Evolutionary conservation across 768 basidiomycete genomes (phyloP).

Genomic region (Lactarius quietus): DNA sequence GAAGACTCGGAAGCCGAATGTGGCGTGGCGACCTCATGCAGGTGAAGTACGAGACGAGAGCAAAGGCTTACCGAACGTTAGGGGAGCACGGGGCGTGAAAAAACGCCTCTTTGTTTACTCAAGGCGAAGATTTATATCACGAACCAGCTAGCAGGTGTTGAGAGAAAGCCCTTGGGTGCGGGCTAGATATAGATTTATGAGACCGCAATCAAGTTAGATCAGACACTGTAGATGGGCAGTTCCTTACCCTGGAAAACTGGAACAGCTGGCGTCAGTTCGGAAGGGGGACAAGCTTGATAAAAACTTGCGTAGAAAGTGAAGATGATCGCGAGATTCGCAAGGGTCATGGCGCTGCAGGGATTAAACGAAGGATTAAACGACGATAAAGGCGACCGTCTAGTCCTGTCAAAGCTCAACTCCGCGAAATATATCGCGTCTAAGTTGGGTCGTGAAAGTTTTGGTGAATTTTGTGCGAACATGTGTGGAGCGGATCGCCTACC

Average conservation of each 20-base stretch:
- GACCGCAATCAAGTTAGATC: constrained; percentile 26
- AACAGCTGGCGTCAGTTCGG: background rate
- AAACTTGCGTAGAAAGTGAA: constrained; percentile 38
- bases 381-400: background rate
- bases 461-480: background rate
- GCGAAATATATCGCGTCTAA: constrained; percentile 54
- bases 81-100: background rate
- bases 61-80: constrained; percentile 52
- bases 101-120: background rate
- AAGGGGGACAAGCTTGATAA: background rate
- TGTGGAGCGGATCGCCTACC: constrained; percentile 35
- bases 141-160: constrained; percentile 49
- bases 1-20: background rate
- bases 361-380: background rate
- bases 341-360: constrained; percentile 45
- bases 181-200: constrained; percentile 39
- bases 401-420: constrained; percentile 31
- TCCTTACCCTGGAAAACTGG: constrained; percentile 29
- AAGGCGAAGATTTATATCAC: constrained; percentile 17
- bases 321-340: constrained; percentile 49
- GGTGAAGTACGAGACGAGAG: constrained; percentile 55
- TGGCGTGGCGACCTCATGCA: constrained; percentile 39
- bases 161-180: constrained; percentile 44
- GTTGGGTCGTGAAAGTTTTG: background rate
- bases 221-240: constrained; percentile 24